Conservation (phyloP, 495 filamentous ascomycete genomes). For the Jackrogersella multiformis region DNA sequence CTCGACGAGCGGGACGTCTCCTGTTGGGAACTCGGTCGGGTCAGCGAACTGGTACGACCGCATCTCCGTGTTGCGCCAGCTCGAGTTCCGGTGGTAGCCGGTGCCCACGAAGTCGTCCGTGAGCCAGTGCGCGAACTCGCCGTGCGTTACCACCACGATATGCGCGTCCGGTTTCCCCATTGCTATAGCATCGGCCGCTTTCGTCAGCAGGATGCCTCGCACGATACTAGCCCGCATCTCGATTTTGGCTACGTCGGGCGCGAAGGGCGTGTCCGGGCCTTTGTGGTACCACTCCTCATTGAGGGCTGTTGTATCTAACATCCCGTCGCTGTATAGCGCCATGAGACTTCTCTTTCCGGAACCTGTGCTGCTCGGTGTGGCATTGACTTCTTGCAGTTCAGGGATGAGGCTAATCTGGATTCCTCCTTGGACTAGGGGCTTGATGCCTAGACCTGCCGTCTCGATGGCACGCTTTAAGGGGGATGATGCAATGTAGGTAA, state of each 20-base stretch:
- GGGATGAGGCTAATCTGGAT: constrained; percentile 21
- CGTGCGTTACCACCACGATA: constrained; percentile 62
- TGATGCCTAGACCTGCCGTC: constrained; percentile 71
- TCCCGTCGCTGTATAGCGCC: constrained; percentile 48
- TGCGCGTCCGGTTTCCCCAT: constrained; percentile 52
- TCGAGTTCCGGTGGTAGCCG: constrained; percentile 32
- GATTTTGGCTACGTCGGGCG: constrained; percentile 60
- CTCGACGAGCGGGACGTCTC: constrained; percentile 60
- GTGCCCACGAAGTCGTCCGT: constrained; percentile 76
- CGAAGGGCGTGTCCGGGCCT: constrained; percentile 60
- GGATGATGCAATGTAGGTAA: constrained; percentile 72
- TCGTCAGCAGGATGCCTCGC: constrained; percentile 66
- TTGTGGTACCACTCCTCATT: constrained; percentile 72
- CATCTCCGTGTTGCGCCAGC: constrained; percentile 67
- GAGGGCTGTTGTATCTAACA: constrained; percentile 56
- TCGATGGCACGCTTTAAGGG: constrained; percentile 77
- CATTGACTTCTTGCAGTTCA: constrained; percentile 63
- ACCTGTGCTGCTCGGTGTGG: constrained; percentile 76
- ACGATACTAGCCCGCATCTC: constrained; percentile 66
- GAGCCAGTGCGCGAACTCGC: constrained; percentile 64
- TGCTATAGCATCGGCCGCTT: constrained; percentile 42
- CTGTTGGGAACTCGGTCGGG: constrained; percentile 56
- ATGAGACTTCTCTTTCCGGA: constrained; percentile 57
- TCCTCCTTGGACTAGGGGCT: constrained; percentile 30
- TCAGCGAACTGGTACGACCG: constrained; percentile 70